Evolutionary conservation across 2,329 filamentous ascomycete genomes (phyloP).

Genomic region (Botrytis hyacinthi): DNA sequence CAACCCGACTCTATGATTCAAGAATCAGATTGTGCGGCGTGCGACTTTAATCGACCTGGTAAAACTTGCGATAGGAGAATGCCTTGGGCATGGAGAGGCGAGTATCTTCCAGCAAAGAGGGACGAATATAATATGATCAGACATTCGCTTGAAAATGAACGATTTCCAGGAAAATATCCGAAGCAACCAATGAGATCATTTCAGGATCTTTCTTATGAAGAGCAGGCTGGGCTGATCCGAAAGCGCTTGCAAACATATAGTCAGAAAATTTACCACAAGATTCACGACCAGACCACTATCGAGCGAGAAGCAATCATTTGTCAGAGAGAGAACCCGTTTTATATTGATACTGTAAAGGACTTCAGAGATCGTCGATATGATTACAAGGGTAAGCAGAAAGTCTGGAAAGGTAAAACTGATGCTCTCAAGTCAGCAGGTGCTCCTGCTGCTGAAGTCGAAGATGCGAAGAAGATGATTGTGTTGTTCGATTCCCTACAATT

Average conservation of each 20-base stretch:
- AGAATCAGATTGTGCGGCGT: constrained; percentile 93
- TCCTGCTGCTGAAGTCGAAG: constrained; percentile 72
- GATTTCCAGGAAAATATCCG: constrained; percentile 76
- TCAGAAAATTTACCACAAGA: constrained; percentile 99
- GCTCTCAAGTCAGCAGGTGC: constrained; percentile 81
- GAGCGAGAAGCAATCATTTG: constrained; percentile 97
- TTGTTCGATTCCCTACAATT: constrained; percentile 94
- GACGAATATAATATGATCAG: constrained; percentile 99
- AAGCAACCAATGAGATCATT: constrained; percentile 72
- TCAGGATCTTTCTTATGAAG: constrained; percentile 75
- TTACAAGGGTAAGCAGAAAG: constrained; percentile 97
- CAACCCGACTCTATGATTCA: constrained; percentile 99
- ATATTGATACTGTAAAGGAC: constrained; percentile 91
- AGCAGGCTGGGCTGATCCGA: constrained; percentile 75
- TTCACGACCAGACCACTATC: constrained; percentile 90
- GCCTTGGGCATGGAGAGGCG: constrained; percentile 97
- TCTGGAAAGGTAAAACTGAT: constrained; percentile 97
- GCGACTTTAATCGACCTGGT: constrained; percentile 95
- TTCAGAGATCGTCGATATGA: constrained; percentile 97
- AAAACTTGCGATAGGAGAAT: constrained; percentile 94
- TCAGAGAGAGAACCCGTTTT: constrained; percentile 96
- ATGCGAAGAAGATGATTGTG: constrained; percentile 98
- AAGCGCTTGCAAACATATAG: constrained; percentile 91
- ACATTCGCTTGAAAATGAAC: constrained; percentile 85
- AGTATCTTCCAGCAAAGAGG: constrained; percentile 91